These are phyloP conservation scores for Lanmaoa rubissima DNA, from an alignment of 768 basidiomycete species.

Conservation along the genomic window DNA sequence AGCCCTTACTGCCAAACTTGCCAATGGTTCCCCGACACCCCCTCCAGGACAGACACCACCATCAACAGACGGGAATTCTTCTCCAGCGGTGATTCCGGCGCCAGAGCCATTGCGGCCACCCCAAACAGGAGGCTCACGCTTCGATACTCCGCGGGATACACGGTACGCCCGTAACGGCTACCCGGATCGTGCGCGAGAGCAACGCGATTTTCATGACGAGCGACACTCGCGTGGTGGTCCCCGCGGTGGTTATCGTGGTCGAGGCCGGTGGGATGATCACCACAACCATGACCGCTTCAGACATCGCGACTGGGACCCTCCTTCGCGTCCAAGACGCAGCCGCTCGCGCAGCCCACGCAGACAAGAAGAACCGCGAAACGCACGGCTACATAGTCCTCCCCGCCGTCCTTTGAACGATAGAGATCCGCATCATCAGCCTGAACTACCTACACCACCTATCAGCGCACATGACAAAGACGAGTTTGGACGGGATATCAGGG, in stretches of 20 bases:
- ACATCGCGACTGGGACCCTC: constrained; percentile 42
- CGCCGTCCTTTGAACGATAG: constrained; percentile 40
- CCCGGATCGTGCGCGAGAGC: constrained; percentile 45
- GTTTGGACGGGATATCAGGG: constrained; percentile 80
- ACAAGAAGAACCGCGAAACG: constrained; percentile 47
- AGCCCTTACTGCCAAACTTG: constrained; percentile 54
- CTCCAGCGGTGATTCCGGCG: background rate
- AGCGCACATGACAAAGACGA: constrained; percentile 66
- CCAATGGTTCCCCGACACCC: constrained; percentile 29
- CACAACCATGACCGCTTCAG: constrained; percentile 40
- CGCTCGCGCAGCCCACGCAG: constrained; percentile 77
- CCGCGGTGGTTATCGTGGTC: constrained; percentile 57
- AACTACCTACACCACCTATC: constrained; percentile 22
- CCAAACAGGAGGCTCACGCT: constrained; percentile 23
- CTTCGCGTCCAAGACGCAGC: constrained; percentile 52
- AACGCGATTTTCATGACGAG: constrained; percentile 51
- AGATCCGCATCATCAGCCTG: constrained; percentile 28
- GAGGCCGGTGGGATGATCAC: constrained; percentile 66
- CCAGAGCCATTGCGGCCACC: constrained; percentile 24
- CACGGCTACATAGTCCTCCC: constrained; percentile 61
- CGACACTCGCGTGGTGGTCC: constrained; percentile 51
- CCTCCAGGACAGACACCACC: constrained; percentile 28
- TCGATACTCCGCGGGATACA: constrained; percentile 37
- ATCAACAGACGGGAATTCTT: constrained; percentile 18
- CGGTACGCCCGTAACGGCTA: constrained; percentile 32